Evolutionary conservation across 805 yeast genomes (phyloP).

Genomic region (Saccharomycopsis javanensis): DNA sequence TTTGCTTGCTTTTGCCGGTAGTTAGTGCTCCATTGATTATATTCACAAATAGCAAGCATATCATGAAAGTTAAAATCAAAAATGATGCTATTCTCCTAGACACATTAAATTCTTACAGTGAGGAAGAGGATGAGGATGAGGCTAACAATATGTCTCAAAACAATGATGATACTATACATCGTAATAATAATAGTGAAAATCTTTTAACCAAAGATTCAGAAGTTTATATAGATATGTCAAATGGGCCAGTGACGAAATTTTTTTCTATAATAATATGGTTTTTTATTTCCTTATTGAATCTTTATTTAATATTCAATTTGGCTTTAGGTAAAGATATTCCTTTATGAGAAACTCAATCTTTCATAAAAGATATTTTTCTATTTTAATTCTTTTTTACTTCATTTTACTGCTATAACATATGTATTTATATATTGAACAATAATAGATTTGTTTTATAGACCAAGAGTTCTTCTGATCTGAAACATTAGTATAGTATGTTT

Average conservation of each 20-base stretch:
- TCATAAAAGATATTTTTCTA: not conserved
- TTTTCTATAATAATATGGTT: slow-evolving; percentile 57
- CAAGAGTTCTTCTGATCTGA: not conserved
- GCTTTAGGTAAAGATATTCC: slow-evolving; percentile 29
- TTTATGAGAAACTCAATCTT: not conserved
- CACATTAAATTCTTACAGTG: not conserved
- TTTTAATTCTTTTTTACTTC: not conserved
- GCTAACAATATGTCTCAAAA: not conserved
- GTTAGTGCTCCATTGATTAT: slow-evolving; percentile 82
- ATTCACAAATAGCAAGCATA: slow-evolving; percentile 60
- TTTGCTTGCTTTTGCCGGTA: slow-evolving; percentile 72
- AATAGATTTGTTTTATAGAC: not conserved
- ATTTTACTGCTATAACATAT: not conserved
- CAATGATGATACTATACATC: not conserved
- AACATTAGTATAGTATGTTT: not conserved
- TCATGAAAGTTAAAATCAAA: slow-evolving; percentile 43
- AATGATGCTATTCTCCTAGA: slow-evolving; percentile 5
- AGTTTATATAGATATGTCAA: slow-evolving; percentile 33
- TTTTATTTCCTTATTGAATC: slow-evolving; percentile 56
- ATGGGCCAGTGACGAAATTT: slow-evolving; percentile 37
- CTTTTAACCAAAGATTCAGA: slow-evolving; percentile 13
- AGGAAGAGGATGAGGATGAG: not conserved
- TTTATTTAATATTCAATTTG: slow-evolving; percentile 46
- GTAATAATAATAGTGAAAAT: not conserved
- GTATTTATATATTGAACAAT: not conserved